Evolutionary conservation across 1,284 basidiomycete species (phyloP).

Genomic region (Ceratobasidium sp.): DNA sequence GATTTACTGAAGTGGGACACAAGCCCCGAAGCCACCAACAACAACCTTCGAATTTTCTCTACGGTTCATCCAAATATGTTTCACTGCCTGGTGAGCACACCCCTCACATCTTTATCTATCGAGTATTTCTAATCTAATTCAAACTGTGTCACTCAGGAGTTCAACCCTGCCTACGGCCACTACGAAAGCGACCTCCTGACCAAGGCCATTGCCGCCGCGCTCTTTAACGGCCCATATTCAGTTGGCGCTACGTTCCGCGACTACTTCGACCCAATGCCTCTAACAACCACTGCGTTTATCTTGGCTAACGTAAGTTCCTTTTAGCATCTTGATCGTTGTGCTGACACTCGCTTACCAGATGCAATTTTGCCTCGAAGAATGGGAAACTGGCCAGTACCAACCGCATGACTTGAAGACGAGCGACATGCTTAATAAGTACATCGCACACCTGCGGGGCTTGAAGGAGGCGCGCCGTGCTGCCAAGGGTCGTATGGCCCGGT

Average conservation of each 20-base stretch:
- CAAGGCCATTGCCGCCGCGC: background rate
- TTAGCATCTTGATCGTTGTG: no score
- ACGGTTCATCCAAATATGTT: background rate
- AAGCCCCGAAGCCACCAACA: background rate
- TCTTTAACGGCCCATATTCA: background rate
- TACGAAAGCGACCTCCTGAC: background rate
- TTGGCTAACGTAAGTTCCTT: background rate
- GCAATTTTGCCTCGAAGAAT: no score
- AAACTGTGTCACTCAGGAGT: background rate
- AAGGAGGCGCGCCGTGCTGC: no score
- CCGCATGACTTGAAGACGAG: no score
- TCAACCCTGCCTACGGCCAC: background rate
- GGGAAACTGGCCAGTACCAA: no score
- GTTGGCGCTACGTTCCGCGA: background rate
- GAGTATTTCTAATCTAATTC: no score
- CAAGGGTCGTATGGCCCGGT: no score
- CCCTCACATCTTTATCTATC: background rate
- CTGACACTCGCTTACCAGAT: no score
- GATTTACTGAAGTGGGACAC: background rate
- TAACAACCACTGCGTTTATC: background rate
- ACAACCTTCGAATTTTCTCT: background rate
- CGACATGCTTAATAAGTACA: no score
- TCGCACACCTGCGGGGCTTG: no score
- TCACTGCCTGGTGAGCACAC: constrained; percentile 1
- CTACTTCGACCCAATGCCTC: constrained; percentile 6